Conservation (phyloP, 306 rosid species). For the Nissolia schottii region DNA sequence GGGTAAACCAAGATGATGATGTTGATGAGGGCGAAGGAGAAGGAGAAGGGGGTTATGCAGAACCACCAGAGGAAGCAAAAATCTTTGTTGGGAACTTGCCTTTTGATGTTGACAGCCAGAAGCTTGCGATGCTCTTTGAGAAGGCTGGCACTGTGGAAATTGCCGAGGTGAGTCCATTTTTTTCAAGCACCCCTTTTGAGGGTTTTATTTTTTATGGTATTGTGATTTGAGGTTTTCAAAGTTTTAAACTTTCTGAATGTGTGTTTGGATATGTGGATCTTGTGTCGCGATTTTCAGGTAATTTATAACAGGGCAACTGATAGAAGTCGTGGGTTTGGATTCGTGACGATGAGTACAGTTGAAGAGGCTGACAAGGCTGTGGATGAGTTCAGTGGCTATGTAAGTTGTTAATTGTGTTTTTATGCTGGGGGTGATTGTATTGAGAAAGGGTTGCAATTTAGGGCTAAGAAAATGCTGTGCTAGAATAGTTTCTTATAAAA, state of each 20-base stretch:
- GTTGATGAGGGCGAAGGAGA: conserved; percentile 32
- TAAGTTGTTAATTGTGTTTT: conserved; percentile 35
- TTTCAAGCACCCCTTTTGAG: not conserved
- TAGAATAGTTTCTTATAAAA: not conserved
- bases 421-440: not conserved
- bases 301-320: conserved; percentile 81
- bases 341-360: conserved; percentile 81
- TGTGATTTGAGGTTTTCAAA: too few relatives aligned
- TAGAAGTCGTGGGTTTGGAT: conserved; percentile 89
- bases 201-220: not conserved
- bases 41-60: conserved; percentile 40
- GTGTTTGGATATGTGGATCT: too few relatives aligned
- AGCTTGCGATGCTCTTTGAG: conserved; percentile 67
- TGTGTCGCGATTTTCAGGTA: too few relatives aligned
- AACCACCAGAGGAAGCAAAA: conserved; percentile 73
- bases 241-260: too few relatives aligned
- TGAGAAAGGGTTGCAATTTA: not conserved
- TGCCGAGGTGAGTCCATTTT: conserved; percentile 73
- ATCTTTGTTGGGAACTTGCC: conserved; percentile 88
- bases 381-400: conserved; percentile 60
- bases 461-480: not conserved
- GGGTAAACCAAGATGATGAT: conserved; percentile 44
- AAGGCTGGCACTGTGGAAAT: conserved; percentile 72
- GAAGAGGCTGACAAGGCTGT: conserved; percentile 86
- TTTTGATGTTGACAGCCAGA: conserved; percentile 70